A percentile compares a stretch with the other conserved stretches of the same genome.
Conservation (phyloP, 1,284 basidiomycete genomes). For the Rhodotorula sp. region DNA sequence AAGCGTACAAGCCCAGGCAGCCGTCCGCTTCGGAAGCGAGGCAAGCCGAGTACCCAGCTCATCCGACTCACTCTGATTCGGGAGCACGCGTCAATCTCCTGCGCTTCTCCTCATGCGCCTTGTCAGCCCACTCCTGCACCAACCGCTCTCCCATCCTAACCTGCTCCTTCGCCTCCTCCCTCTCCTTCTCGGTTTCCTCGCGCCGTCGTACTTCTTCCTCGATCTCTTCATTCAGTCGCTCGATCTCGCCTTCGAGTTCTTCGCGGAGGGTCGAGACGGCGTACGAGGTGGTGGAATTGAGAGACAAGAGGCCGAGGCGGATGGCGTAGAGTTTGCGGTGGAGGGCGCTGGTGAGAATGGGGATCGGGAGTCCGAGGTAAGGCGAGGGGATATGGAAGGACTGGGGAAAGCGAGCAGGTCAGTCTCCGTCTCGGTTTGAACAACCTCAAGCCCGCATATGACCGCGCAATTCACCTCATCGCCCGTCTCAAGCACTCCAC, state of each 20-base stretch:
- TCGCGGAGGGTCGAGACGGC: background rate
- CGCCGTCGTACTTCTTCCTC: constrained; percentile 6
- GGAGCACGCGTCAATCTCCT: background rate
- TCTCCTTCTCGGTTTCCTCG: background rate
- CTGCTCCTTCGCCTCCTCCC: constrained; percentile 3
- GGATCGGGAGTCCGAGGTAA: constrained; percentile 22
- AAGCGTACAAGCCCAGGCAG: too few species aligned
- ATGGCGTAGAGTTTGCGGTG: constrained; percentile 31
- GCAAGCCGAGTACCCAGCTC: background rate
- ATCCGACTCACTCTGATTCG: constrained; percentile 8
- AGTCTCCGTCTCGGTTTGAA: too few species aligned
- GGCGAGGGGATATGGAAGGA: constrained; percentile 24
- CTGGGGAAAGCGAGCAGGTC: too few species aligned
- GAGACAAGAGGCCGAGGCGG: constrained; percentile 20
- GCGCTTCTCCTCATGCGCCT: background rate
- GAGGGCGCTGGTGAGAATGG: constrained; percentile 12
- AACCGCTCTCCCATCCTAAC: constrained; percentile 13
- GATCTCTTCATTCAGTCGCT: constrained; percentile 5
- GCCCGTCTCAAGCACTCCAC: background rate
- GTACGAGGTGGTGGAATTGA: constrained; percentile 2
- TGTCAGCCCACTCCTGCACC: constrained; percentile 20
- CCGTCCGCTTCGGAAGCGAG: too few species aligned
- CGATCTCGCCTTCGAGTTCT: constrained; percentile 19
- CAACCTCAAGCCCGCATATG: too few species aligned
- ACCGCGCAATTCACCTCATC: too few species aligned